Base-by-base conservation (phyloP, 352 stramenopile species). In the Aphanomyces cochlioides region DNA sequence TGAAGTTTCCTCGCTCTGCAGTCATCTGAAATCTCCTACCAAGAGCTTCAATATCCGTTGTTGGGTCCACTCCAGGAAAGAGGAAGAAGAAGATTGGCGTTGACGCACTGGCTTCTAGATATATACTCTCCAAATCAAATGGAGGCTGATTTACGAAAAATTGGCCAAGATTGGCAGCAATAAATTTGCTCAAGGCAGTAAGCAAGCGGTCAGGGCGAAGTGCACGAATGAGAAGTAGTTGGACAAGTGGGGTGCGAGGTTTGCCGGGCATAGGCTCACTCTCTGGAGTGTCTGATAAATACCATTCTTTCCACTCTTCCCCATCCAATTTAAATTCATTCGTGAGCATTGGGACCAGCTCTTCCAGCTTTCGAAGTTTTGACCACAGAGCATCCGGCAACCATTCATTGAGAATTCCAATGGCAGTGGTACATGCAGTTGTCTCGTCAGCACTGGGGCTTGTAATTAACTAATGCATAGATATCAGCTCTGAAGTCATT, bases 271-370 rank as follows among this genome's bases (percentile, higher is more conserved):
- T 80, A 28, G 90, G 78, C 19, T 82, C 81, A 17, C 77, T 72
- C 78, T 99, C 96, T 0, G 93, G 93, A 21, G 92, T 90, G 56
- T 97, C 92, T 7, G 86, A 73, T 43, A 98, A 90, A 74, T 93
- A 98, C 93, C 93, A 99, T 63, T 90, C 81, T 56, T 83, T 82
- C 96, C 96, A 99, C 59, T 98, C 96, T 58, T 99, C 96, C 8
- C 86, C 89, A 67, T 99, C 96, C 3, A 83, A 89, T 45, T 97
- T 94, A 88, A 99, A 98, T 41, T 84, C 88, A 47, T 97, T 94
- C 4, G 92, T 93, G 36, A 99, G 81, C 56, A 98, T 95, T 37
- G 79, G 81, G 19, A 87, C 74, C 50, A 97, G 82, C 50, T 90
- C 84, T 73, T 98, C 92, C 5, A 98, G 78, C 66, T 89, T 94